Evolutionary conservation across 2,329 filamentous ascomycete genomes (phyloP), one percentile per base, ranked within the genome.

Genomic region (Colletotrichum truncatum): DNA sequence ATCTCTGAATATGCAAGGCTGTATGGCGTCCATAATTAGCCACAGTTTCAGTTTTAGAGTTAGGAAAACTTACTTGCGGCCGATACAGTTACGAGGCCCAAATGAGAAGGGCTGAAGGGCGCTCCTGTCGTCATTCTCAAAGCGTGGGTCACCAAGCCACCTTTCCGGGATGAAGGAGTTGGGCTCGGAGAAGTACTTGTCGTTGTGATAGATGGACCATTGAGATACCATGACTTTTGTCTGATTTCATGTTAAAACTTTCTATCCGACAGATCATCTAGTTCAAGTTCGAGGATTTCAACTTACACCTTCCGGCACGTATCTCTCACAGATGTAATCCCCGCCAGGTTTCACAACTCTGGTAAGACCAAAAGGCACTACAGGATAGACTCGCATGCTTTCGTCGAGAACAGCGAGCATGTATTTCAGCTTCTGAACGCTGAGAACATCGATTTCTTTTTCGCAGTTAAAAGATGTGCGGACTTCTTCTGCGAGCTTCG

Each of bases 61-160:
- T 21, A 2, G 46, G 16, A 2, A 2, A 9, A 62, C 74, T 71
- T 73, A 82, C 81, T 85, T 84, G 56, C 76, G 75, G 1, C 84
- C 84, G 21, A 86, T 76, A 62, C 84, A 86, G 43, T 84, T 83
- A 1, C 84, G 73, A 6, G 84, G 80, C 0, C 84, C 83, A 2
- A 82, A 46, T 4, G 78, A 78, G 64, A 87, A 85, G 1, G 84
- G 81, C 70, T 85, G 80, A 48, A 83, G 74, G 1, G 76, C 78
- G 0, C 80, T 78, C 34, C 46, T 68, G 3, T 68, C 57, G 39
- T 77, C 75, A 6, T 66, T 60, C 4, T 52, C 66, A 23, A 69
- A 74, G 12, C 36, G 58, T 1, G 59, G 43, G 23, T 73, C 69
- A 4, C 69, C 71, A 0, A 76, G 68, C 75, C 78, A 82, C 7